Evolutionary conservation across 441 rosid species (phyloP).

Genomic region (Capsella rubella): DNA sequence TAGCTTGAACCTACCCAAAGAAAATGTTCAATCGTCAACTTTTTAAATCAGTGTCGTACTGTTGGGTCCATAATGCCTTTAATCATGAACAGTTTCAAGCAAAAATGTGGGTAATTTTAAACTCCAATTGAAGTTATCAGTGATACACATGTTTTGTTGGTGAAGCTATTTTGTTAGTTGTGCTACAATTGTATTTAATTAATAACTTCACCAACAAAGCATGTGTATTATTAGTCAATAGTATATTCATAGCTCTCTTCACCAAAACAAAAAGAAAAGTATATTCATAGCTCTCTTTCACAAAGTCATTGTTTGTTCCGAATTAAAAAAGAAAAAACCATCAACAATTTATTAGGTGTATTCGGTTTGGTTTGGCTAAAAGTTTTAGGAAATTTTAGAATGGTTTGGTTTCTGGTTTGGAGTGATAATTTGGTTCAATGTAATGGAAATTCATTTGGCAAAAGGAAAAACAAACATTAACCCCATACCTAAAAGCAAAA

Average conservation of each 20-base stretch:
- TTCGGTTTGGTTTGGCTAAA: not conserved
- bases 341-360: not conserved
- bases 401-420: not conserved
- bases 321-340: not conserved
- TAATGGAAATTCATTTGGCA: not conserved
- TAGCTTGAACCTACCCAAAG: slow-evolving; percentile 9
- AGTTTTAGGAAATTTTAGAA: not conserved
- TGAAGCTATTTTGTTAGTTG: not conserved
- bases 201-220: slow-evolving; percentile 24
- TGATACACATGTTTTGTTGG: too few relatives aligned
- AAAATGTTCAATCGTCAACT: slow-evolving; percentile 13
- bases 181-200: slow-evolving; percentile 19
- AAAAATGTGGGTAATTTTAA: slow-evolving; percentile 25
- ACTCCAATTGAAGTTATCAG: too few relatives aligned
- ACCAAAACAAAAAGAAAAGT: too few relatives aligned
- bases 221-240: not conserved
- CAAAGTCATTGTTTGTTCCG: not conserved
- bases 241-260: not conserved
- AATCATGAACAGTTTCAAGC: slow-evolving; percentile 24
- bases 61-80: slow-evolving; percentile 34
- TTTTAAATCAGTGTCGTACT: slow-evolving; percentile 9
- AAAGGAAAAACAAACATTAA: not conserved
- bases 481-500: slow-evolving; percentile 41
- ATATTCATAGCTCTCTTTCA: not conserved
- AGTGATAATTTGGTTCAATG: not conserved